phyloP scores from a whole-genome alignment of 2,329 filamentous ascomycete genomes.

The Biscogniauxia marginata region DNA sequence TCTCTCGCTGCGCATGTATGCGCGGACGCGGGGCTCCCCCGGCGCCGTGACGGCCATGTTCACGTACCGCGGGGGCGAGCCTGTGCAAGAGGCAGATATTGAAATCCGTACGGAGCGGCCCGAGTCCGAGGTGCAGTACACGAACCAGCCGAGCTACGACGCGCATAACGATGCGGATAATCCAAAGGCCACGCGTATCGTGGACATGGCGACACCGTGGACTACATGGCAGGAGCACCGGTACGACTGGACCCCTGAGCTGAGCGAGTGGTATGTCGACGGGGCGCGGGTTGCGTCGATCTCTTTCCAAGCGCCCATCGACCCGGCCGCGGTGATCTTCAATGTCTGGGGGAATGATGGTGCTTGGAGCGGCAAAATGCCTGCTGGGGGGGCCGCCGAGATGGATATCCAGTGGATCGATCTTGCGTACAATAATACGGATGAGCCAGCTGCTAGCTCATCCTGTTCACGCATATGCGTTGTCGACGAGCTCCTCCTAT shows the following conservation, averaged over 20 bases:
- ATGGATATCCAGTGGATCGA: conserved; percentile 65
- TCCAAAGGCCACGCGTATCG: conserved; percentile 44
- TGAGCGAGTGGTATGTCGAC: conserved; percentile 57
- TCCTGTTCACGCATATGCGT: conserved; percentile 33
- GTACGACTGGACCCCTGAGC: conserved; percentile 57
- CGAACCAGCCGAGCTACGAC: conserved; percentile 57
- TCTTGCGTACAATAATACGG: conserved; percentile 52
- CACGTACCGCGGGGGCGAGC: conserved; percentile 44
- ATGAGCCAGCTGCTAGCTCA: conserved; percentile 6
- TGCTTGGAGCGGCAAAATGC: conserved; percentile 60
- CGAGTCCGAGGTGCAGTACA: conserved; percentile 49
- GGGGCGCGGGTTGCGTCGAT: conserved; percentile 49
- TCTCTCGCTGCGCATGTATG: conserved; percentile 43
- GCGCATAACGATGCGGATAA: conserved; percentile 40
- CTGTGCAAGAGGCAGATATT: conserved; percentile 53
- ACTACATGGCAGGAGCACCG: conserved; percentile 54
- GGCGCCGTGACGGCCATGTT: conserved; percentile 54
- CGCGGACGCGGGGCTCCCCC: conserved; percentile 44
- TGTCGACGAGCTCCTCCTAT: conserved; percentile 28
- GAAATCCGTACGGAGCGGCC: conserved; percentile 51
- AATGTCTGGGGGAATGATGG: conserved; percentile 64
- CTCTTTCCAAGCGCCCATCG: conserved; percentile 52
- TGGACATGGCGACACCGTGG: conserved; percentile 46
- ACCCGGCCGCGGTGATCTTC: conserved; percentile 51
- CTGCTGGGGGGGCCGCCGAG: conserved; percentile 44